Conservation (phyloP, 805 yeast species). For the Cyberlindnera lachancei region DNA sequence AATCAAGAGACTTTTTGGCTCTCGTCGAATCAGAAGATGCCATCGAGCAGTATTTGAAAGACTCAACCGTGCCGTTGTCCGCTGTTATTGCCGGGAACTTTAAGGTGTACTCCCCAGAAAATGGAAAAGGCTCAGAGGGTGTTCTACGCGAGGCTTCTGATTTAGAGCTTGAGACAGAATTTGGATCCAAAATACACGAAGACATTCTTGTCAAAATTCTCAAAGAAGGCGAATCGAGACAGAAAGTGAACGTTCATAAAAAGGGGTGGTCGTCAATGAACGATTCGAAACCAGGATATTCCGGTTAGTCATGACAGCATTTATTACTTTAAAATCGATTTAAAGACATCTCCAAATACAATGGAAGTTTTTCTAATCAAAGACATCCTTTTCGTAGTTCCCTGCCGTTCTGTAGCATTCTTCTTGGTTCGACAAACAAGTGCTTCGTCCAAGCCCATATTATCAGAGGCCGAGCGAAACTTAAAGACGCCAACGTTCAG, state of each 20-base stretch:
- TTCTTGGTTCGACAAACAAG: too few relatives aligned
- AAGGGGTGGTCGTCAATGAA: conserved; percentile 34
- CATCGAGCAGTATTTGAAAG: conserved; percentile 39
- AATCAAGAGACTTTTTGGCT: conserved; percentile 53
- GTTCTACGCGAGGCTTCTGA: conserved; percentile 64
- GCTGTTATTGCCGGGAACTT: conserved; percentile 51
- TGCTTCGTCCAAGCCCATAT: too few relatives aligned
- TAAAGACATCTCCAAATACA: conserved; percentile 17
- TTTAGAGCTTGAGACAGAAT: conserved; percentile 56
- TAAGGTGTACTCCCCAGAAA: conserved; percentile 54
- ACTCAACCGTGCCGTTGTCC: conserved; percentile 47
- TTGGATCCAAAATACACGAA: conserved; percentile 47
- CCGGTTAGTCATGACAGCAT: background rate
- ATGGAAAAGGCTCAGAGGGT: conserved; percentile 66
- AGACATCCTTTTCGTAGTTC: conserved; percentile 7
- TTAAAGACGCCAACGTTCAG: too few relatives aligned
- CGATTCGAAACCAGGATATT: conserved; percentile 27
- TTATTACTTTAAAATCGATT: conserved; percentile 7
- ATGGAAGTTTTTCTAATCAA: conserved; percentile 18
- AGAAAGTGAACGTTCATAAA: conserved; percentile 22
- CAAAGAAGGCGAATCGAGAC: conserved; percentile 50
- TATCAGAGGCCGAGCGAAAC: too few relatives aligned
- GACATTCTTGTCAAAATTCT: conserved; percentile 54
- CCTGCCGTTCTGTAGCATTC: too few relatives aligned
- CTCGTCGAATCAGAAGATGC: conserved; percentile 51